A percentile compares a stretch with the other conserved stretches of the same genome.
Conservation (phyloP, 2,329 filamentous ascomycete species). For the Cladorrhinum sp. region DNA sequence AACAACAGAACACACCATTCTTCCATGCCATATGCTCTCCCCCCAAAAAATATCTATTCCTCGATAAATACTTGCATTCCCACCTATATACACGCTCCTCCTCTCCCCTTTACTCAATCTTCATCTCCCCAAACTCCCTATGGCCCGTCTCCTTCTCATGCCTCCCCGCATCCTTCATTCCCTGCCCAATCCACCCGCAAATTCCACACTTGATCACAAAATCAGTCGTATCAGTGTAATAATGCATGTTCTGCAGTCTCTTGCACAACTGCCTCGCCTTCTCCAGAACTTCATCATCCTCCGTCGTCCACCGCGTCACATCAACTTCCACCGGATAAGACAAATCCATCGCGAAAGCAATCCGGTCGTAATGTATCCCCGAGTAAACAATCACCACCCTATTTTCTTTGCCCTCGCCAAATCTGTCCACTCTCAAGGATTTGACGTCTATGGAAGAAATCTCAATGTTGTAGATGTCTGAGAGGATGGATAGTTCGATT, state of each 20-base stretch:
- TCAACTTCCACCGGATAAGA: slow-evolving; percentile 70
- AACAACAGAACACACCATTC: too few relatives aligned
- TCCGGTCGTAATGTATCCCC: slow-evolving; percentile 89
- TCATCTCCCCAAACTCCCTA: slow-evolving; percentile 39
- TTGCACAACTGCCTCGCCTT: slow-evolving; percentile 63
- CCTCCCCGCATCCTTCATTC: slow-evolving; percentile 55
- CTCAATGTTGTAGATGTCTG: slow-evolving; percentile 79
- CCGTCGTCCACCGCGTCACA: slow-evolving; percentile 54
- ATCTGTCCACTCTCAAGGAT: slow-evolving; percentile 57
- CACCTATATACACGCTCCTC: too few relatives aligned
- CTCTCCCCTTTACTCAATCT: slow-evolving; percentile 22
- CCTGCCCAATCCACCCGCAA: slow-evolving; percentile 66
- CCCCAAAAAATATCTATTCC: too few relatives aligned
- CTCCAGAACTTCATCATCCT: slow-evolving; percentile 65
- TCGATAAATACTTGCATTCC: too few relatives aligned
- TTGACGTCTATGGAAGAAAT: slow-evolving; percentile 81
- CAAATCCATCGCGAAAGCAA: slow-evolving; percentile 65
- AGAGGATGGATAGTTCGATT: slow-evolving; percentile 84
- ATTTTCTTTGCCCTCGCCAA: slow-evolving; percentile 69
- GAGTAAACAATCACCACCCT: slow-evolving; percentile 84
- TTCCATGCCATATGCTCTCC: too few relatives aligned
- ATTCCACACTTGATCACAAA: slow-evolving; percentile 76
- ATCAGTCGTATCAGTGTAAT: slow-evolving; percentile 83
- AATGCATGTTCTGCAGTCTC: slow-evolving; percentile 67
- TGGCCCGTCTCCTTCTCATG: slow-evolving; percentile 63